Base-by-base conservation (phyloP, 495 filamentous ascomycete genomes). In the Pyrenula aspistea region DNA sequence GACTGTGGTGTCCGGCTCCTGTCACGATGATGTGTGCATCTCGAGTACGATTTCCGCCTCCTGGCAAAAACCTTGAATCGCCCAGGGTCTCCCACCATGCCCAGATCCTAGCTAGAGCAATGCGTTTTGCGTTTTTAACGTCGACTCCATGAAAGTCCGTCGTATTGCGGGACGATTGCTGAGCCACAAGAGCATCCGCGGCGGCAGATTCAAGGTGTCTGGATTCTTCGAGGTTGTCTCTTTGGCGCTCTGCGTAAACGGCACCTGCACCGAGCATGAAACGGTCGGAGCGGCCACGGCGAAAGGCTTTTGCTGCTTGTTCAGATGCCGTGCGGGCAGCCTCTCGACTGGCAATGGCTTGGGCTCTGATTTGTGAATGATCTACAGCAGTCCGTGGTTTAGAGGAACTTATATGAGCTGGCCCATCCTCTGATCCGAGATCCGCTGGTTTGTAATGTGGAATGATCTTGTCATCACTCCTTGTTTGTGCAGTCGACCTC, bases 141-240 rank as follows among this genome's bases (percentile, higher is more conserved):
- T 75, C 83, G 12, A 94, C 80, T 11, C 90, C 90, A 64, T 98
- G 93, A 22, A 98, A 73, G 71, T 98, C 91, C 10, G 95, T 69
- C 60, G 65, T 69, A 57, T 67, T 70, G 2, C 63, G 54, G 1
- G 72, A 77, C 50, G 82, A 88, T 58, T 88, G 82, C 1, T 63
- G 59, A 2, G 79, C 71, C 1, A 89, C 89, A 15, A 81, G 71
- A 2, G 69, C 67, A 61, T 89, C 81, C 0, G 87, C 85, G 0
- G 78, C 77, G 0, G 71, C 71, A 0, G 76, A 67, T 10, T 70
- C 67, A 10, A 74, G 68, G 1, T 63, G 65, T 56, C 72, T 75
- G 0, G 75, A 72, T 24, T 71, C 67, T 21, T 70, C 71, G 12
- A 75, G 62, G 57, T 77, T 66, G 24, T 83, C 76, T 50, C 82